Base-by-base conservation (phyloP, 805 yeast species). In the Zygotorulaspora florentina region DNA sequence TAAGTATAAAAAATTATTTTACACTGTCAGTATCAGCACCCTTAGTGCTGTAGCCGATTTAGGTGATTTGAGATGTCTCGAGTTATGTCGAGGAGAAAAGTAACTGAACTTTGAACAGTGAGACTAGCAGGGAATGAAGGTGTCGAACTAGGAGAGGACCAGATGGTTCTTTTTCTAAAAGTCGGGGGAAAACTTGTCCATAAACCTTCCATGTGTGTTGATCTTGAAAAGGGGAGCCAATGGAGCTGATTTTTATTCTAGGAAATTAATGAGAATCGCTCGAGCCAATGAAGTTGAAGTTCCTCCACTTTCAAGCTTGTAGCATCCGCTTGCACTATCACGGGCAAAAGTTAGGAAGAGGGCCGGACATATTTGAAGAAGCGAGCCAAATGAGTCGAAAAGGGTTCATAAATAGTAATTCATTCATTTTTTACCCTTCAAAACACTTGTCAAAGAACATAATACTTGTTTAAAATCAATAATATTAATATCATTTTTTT, bases 161-260 rank as follows among this genome's bases (percentile, higher is more conserved):
- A 71, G 33, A 73, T 76, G 38, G 71, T 77, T 29, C 59, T 62
- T 45, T 75, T 79, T 63, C 58, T 76, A n/a, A 78, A 79, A 52
- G 70, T 78, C 16, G 80, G 80, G 53, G 80, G 71, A 45, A 75
- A 75, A 12, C 62, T 67, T n/a, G 72, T 72, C 59, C 83, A 75
- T 61, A 71, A 70, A 47, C 89, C 89, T 1, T 82, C 88, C 3
- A 83, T 83, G 89, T 69, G 78, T 50, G 83, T 82, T 7, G 90
- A 83, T 56, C 70, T 69, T 23, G 70, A 75, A 80, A 81, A 43
- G 75, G 77, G 33, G 80, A 83, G 54, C 76, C 80, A 30, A 77
- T 84, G 66, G 93, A 85, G 64, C 62, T 83, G 31, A 87, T 84
- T 57, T 80, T 76, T 20, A 81, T 85, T 46, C 65, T 85, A 26